Percentiles rank a stretch among this genome's conserved stretches.
Conservation (phyloP, 75 land plant species). For the Picea sitchensis region DNA sequence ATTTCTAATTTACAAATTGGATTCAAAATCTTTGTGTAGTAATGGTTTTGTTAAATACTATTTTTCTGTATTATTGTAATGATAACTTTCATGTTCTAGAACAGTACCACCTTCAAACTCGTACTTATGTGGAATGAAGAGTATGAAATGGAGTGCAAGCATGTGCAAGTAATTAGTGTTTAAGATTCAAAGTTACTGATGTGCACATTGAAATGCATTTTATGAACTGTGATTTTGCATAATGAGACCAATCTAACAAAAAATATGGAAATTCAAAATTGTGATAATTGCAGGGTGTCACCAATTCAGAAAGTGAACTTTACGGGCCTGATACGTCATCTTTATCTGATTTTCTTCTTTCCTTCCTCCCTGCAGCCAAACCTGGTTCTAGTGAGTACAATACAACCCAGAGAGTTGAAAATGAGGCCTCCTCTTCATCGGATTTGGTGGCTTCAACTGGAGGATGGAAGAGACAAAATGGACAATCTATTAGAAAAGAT, state of each 20-base stretch:
- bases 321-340: constrained; percentile 51
- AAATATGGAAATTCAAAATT: not conserved
- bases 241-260: not conserved
- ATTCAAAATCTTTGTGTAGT: too few relatives aligned
- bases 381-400: constrained; percentile 20
- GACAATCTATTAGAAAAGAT: constrained; percentile 18
- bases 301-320: constrained; percentile 13
- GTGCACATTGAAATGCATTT: not conserved
- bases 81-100: not conserved
- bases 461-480: constrained; percentile 19
- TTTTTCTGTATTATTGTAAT: too few relatives aligned
- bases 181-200: not conserved
- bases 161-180: not conserved
- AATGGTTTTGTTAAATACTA: too few relatives aligned
- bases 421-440: constrained; percentile 10
- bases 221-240: constrained; percentile 1
- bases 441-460: constrained; percentile 14
- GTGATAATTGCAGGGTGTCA: constrained; percentile 7
- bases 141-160: not conserved
- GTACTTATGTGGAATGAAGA: constrained; percentile 2
- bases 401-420: constrained; percentile 4
- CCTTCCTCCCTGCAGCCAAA: constrained; percentile 31
- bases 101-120: not conserved
- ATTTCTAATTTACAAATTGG: too few relatives aligned
- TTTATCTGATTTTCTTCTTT: constrained; percentile 54